phyloP scores from a whole-genome alignment of 345 rosid genomes.

The Euphorbia lathyris region DNA sequence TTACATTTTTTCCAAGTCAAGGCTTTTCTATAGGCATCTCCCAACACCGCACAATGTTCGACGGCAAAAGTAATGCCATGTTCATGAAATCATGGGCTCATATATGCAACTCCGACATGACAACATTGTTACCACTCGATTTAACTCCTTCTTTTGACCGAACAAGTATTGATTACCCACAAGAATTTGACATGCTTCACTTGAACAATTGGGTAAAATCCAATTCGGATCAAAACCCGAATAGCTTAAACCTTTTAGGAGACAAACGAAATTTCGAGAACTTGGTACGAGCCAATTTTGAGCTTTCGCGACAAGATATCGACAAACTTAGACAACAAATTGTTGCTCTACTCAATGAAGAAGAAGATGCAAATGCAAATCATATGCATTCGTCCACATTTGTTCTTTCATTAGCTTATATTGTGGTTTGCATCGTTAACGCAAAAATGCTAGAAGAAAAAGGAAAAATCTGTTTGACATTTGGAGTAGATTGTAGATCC shows the following conservation, averaged over 20 bases:
- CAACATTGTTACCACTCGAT: conserved; percentile 12
- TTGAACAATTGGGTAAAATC: conserved; percentile 22
- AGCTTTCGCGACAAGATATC: conserved; percentile 24
- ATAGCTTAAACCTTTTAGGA: background rate
- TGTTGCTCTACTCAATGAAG: background rate
- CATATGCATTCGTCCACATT: conserved; percentile 28
- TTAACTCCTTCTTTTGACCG: conserved; percentile 31
- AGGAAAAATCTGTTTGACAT: conserved; percentile 7
- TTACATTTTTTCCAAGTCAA: background rate
- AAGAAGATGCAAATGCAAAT: background rate
- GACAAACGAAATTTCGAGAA: background rate
- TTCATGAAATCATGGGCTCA: conserved; percentile 20
- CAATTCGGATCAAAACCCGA: no score
- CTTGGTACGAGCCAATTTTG: conserved; percentile 28
- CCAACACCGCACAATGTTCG: conserved; percentile 10
- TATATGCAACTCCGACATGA: background rate
- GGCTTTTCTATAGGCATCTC: conserved; percentile 1
- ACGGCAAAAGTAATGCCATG: conserved; percentile 1
- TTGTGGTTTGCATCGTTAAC: conserved; percentile 23
- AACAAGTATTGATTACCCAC: conserved; percentile 20
- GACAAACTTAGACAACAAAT: conserved; percentile 27
- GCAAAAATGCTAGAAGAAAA: conserved; percentile 22
- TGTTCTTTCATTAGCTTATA: conserved; percentile 33
- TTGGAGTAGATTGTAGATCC: conserved; percentile 31
- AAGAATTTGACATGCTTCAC: conserved; percentile 18